phyloP scores from a whole-genome alignment of 1,284 basidiomycete genomes.

The Naganishia sp. region DNA sequence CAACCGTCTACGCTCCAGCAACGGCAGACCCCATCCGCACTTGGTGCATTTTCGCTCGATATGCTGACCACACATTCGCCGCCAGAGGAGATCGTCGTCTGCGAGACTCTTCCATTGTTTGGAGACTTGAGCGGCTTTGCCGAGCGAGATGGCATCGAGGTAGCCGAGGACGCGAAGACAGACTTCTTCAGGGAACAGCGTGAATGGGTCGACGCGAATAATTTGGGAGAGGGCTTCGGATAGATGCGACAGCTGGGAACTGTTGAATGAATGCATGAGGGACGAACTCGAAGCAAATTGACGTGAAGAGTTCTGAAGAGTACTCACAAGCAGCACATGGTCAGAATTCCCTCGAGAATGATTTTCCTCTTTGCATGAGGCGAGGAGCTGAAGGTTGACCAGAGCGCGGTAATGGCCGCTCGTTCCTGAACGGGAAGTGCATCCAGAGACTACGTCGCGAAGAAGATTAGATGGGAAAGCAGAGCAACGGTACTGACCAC shows the following conservation, averaged over 20 bases:
- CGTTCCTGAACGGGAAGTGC: slow-evolving; percentile 85
- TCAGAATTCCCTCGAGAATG: slow-evolving; percentile 93
- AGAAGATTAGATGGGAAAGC: neutral
- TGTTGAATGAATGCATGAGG: slow-evolving; percentile 27
- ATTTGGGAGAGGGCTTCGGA: slow-evolving; percentile 87
- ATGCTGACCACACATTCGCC: slow-evolving; percentile 96
- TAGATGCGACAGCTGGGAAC: slow-evolving; percentile 89
- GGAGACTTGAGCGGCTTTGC: slow-evolving; percentile 92
- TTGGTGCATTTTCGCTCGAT: slow-evolving; percentile 97
- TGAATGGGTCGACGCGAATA: slow-evolving; percentile 94
- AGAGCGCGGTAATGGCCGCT: slow-evolving; percentile 85
- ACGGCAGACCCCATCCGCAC: slow-evolving; percentile 95
- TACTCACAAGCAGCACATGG: slow-evolving; percentile 92
- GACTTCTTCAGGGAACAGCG: slow-evolving; percentile 86
- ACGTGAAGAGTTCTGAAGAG: neutral
- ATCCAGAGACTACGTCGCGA: slow-evolving; percentile 74
- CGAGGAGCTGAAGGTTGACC: slow-evolving; percentile 96
- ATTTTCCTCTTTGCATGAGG: slow-evolving; percentile 85
- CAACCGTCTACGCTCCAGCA: slow-evolving; percentile 65
- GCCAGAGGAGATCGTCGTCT: slow-evolving; percentile 95
- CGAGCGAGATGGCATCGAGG: slow-evolving; percentile 93
- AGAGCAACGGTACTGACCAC: neutral
- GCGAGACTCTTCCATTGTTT: slow-evolving; percentile 83
- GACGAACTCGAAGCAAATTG: too few relatives aligned
- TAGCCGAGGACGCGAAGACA: slow-evolving; percentile 82